Evolutionary conservation across 1,284 basidiomycete species (phyloP), one percentile per base, ranked within the genome.

Genomic region (Rhodofomes roseus): DNA sequence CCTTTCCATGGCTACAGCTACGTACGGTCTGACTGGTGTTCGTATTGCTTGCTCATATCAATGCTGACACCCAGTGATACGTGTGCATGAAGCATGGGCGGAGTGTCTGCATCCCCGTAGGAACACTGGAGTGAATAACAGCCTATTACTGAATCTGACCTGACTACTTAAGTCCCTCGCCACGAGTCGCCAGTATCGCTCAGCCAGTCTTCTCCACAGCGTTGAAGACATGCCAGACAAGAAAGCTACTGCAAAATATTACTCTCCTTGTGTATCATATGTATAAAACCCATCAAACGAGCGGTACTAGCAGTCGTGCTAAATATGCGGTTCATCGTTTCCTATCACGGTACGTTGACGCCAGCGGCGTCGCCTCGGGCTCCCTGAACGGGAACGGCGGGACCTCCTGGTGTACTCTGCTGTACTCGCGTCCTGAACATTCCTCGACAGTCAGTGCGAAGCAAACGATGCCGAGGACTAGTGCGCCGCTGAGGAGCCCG

Each of bases 401-500:
- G 37, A 39, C 9, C 12, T 16, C 9, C 16, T 39, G n/a, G n/a
- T n/a, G 37, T 39, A 18, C 14, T 16, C 37, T 18, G 37, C 37
- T 39, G 37, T 18, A 12, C 37, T 16, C 16, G 7, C 37, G 5
- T 3, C 12, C 14, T 14, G 37, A 39, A 14, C 12, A 39, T 6
- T 6, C 7, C 37, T 39, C 16, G 14, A 51, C 31, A 12, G 12
- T 14, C 37, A 39, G 14, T 14, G 16, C 37, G 16, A 39, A 18
- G 14, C 37, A 39, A 46, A 61, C 55, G 16, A 62, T 25, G 8
- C 63, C 53, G 18, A 66, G 54, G 14, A 60, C 46, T 34, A 66
- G 51, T n/a, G 57, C 63, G 12, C 37, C 58, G 34, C 58, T 56
- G 31, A 63, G 52, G 6, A 67, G 48, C 14, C 62, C 65, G 14